phyloP scores from a whole-genome alignment of 805 yeast genomes.

The Saccharomycopsis capsularis region DNA sequence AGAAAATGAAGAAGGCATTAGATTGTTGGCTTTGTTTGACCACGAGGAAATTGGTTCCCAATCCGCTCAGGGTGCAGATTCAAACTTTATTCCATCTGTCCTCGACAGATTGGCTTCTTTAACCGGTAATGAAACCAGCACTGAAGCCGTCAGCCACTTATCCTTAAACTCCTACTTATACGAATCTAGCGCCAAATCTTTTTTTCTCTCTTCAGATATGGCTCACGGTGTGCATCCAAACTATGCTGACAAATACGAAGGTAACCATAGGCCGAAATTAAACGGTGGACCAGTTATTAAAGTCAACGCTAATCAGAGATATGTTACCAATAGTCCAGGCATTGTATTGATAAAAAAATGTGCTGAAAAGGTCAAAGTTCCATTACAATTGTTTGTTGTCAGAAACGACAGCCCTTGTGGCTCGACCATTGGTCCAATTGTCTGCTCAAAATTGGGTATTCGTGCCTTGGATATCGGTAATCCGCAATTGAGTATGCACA shows the following conservation, averaged over 20 bases:
- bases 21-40: slow-evolving; percentile 78
- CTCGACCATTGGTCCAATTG: slow-evolving; percentile 91
- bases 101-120: slow-evolving; percentile 57
- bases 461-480: slow-evolving; percentile 86
- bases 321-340: slow-evolving; percentile 90
- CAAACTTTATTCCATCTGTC: slow-evolving; percentile 79
- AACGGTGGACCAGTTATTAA: slow-evolving; percentile 92
- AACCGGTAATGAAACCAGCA: slow-evolving; percentile 33
- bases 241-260: slow-evolving; percentile 69
- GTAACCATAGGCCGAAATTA: slow-evolving; percentile 68
- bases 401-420: slow-evolving; percentile 94
- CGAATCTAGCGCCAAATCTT: slow-evolving; percentile 66
- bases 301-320: slow-evolving; percentile 90
- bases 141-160: slow-evolving; percentile 16
- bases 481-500: slow-evolving; percentile 91
- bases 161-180: slow-evolving; percentile 33
- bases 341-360: slow-evolving; percentile 66
- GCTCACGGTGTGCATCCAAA: slow-evolving; percentile 98
- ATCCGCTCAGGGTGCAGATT: slow-evolving; percentile 95
- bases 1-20: slow-evolving; percentile 48
- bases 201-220: slow-evolving; percentile 88
- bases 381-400: slow-evolving; percentile 87
- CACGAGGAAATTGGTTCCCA: slow-evolving; percentile 95
- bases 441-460: slow-evolving; percentile 80
- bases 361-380: slow-evolving; percentile 64